Percentiles rank a stretch among this genome's conserved stretches.
Evolutionary conservation across 805 yeast genomes (phyloP).

Genomic region (Schwanniomyces polymorphus): DNA sequence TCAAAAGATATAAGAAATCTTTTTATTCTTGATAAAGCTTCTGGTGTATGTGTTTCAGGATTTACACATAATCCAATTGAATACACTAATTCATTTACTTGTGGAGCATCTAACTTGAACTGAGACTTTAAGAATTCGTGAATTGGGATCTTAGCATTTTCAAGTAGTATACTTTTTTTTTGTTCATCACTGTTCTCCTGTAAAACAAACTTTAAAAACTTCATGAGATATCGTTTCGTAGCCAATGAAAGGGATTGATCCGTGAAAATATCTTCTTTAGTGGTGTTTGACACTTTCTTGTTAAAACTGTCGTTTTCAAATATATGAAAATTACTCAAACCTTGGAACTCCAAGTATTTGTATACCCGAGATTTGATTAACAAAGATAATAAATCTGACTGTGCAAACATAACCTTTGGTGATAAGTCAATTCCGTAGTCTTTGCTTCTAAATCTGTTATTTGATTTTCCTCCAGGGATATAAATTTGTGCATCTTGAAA

Average conservation of each 20-base stretch:
- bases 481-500: constrained; percentile 76
- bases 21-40: constrained; percentile 77
- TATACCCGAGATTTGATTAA: constrained; percentile 84
- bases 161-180: constrained; percentile 56
- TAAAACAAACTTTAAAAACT: constrained; percentile 83
- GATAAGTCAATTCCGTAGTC: constrained; percentile 87
- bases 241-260: constrained; percentile 74
- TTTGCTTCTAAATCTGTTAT: constrained; percentile 52
- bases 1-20: constrained; percentile 83
- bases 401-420: constrained; percentile 86
- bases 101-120: constrained; percentile 72
- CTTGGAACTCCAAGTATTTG: constrained; percentile 88
- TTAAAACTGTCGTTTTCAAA: constrained; percentile 90
- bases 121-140: constrained; percentile 57
- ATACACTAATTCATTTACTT: constrained; percentile 78
- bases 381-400: constrained; percentile 79
- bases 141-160: constrained; percentile 57
- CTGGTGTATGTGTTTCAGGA: constrained; percentile 61
- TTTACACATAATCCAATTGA: constrained; percentile 80
- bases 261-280: constrained; percentile 92
- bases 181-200: constrained; percentile 57
- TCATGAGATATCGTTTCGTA: constrained; percentile 85
- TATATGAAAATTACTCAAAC: constrained; percentile 87
- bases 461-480: constrained; percentile 61
- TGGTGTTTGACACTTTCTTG: constrained; percentile 65